Conservation (phyloP, 2,329 filamentous ascomycete species). For the Colletotrichum aenigma region DNA sequence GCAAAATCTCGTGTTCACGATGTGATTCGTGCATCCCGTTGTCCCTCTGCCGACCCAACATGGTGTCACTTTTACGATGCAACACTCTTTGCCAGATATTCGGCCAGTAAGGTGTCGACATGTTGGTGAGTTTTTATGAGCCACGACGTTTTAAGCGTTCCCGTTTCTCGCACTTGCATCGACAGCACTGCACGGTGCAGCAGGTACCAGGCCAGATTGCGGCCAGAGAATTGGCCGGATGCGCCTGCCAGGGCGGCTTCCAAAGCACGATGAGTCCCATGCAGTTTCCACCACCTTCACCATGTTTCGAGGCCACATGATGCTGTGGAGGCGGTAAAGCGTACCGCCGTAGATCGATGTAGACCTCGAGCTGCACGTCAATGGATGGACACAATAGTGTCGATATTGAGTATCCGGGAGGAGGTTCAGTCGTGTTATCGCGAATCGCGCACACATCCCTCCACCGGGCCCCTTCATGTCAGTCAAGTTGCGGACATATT, state of each 20-base stretch:
- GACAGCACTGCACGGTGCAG: conserved; percentile 18
- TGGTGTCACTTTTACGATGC: conserved; percentile 15
- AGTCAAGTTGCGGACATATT: conserved; percentile 1
- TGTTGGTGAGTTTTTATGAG: neutral
- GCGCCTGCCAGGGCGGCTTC: neutral
- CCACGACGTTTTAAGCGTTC: neutral
- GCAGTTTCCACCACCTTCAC: neutral
- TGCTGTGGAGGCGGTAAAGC: neutral
- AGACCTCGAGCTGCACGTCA: neutral
- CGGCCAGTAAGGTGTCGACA: conserved; percentile 9
- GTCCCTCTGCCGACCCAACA: conserved; percentile 9
- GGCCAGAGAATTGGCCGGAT: neutral
- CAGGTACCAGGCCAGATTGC: conserved; percentile 1
- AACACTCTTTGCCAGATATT: conserved; percentile 4
- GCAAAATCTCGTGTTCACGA: neutral
- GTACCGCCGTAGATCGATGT: neutral
- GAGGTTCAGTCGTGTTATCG: neutral
- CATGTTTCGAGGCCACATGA: conserved; percentile 13
- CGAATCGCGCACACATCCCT: neutral
- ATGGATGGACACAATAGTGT: neutral
- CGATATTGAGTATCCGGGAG: neutral
- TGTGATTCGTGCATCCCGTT: conserved; percentile 18
- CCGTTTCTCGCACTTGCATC: conserved; percentile 1
- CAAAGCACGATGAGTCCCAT: neutral
- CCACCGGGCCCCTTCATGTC: conserved; percentile 13